Conservation (phyloP, 306 rosid species). For the Mucuna pruriens region DNA sequence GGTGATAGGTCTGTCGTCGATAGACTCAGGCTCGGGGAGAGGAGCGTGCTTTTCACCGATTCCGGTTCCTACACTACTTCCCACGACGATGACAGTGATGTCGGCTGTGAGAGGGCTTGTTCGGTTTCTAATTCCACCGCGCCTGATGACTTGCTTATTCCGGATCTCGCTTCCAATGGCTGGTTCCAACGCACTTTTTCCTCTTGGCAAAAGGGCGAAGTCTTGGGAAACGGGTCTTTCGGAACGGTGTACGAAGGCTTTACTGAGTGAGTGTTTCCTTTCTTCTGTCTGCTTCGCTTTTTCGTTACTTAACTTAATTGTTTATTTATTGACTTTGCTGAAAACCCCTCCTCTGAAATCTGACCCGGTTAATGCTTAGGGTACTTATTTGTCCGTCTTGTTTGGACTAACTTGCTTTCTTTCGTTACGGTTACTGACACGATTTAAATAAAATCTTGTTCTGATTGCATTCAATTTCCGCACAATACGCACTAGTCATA, state of each 20-base stretch:
- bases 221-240: slow-evolving; percentile 68
- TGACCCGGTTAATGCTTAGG: neutral
- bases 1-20: neutral
- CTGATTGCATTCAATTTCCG: slow-evolving; percentile 11
- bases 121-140: slow-evolving; percentile 8
- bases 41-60: slow-evolving; percentile 40
- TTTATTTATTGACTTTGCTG: neutral
- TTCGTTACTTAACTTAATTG: neutral
- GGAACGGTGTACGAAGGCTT: slow-evolving; percentile 73
- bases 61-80: slow-evolving; percentile 51
- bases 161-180: slow-evolving; percentile 35
- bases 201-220: slow-evolving; percentile 69
- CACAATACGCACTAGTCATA: slow-evolving; percentile 14
- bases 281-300: neutral
- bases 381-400: neutral
- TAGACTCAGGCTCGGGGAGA: slow-evolving; percentile 30
- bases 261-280: slow-evolving; percentile 48
- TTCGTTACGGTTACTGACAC: neutral
- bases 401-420: slow-evolving; percentile 13
- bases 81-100: slow-evolving; percentile 43
- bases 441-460: neutral
- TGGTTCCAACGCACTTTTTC: slow-evolving; percentile 49
- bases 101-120: slow-evolving; percentile 28
- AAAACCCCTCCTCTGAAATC: neutral
- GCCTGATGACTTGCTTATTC: slow-evolving; percentile 10